Percentiles rank a stretch among this genome's conserved stretches.
These are phyloP conservation scores for Paraurostyla sp. DNA, from an alignment of 73 alveolate species.

Conservation along the genomic window DNA sequence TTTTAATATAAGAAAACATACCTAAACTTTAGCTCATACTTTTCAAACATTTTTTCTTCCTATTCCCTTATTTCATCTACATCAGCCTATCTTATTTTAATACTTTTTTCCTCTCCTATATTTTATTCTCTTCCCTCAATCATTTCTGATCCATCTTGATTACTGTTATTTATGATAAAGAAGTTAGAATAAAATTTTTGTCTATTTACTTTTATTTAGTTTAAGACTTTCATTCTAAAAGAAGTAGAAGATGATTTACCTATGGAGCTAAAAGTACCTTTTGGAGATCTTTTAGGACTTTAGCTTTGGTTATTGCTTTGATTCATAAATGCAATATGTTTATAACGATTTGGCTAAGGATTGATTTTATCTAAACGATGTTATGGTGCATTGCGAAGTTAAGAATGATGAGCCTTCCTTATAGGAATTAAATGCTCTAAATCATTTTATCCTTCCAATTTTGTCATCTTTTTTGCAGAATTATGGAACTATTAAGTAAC, in stretches of 20 bases:
- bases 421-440: not conserved
- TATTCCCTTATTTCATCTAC: not conserved
- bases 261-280: not conserved
- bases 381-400: no score
- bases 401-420: no score
- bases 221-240: not conserved
- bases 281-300: not conserved
- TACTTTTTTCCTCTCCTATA: no score
- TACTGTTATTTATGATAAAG: not conserved
- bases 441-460: not conserved
- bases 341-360: no score
- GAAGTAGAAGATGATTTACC: no score
- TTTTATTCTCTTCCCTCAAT: no score
- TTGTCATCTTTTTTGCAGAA: not conserved
- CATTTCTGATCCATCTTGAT: not conserved
- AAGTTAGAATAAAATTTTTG: not conserved
- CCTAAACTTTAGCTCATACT: not conserved
- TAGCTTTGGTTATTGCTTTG: no score
- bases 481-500: not conserved
- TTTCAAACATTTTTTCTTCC: not conserved
- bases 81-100: not conserved
- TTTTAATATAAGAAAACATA: not conserved
- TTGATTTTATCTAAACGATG: no score
- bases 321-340: no score
- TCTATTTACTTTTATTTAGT: not conserved